Conservation (phyloP, 2,329 filamentous ascomycete genomes). For the Scedosporium dehoogii region DNA sequence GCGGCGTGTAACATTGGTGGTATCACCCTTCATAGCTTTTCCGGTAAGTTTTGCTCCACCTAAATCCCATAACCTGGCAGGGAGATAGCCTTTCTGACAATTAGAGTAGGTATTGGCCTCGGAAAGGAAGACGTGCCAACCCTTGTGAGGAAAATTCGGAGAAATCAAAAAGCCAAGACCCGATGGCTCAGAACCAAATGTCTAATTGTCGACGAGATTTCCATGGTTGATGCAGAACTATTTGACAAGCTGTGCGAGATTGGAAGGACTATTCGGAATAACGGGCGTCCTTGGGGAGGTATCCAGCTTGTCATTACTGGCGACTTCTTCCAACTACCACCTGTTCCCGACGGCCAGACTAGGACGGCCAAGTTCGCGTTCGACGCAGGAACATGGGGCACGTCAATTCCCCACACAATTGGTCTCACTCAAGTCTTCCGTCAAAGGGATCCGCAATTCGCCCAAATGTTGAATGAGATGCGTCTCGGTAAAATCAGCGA, state of each 20-base stretch:
- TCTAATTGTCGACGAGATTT: constrained; percentile 88
- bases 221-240: constrained; percentile 95
- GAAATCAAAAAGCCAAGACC: constrained; percentile 77
- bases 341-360: constrained; percentile 67
- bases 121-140: constrained; percentile 78
- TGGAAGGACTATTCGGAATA: constrained; percentile 76
- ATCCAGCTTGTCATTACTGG: constrained; percentile 94
- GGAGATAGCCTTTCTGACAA: not conserved
- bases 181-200: constrained; percentile 84
- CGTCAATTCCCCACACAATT: constrained; percentile 90
- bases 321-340: constrained; percentile 95
- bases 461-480: constrained; percentile 96
- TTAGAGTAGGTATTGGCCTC: constrained; percentile 56
- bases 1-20: constrained; percentile 96
- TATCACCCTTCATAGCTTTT: constrained; percentile 90
- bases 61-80: not conserved
- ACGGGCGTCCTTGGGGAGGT: constrained; percentile 85
- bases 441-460: constrained; percentile 83
- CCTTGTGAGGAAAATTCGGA: constrained; percentile 82
- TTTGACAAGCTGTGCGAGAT: constrained; percentile 94
- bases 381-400: constrained; percentile 83
- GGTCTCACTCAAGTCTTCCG: constrained; percentile 92
- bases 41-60: constrained; percentile 39
- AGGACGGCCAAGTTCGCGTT: constrained; percentile 79
- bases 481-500: constrained; percentile 71